These are phyloP conservation scores for Erigeron philadelphicus DNA, from an alignment of 140 eudicot species.

Conservation along the genomic window DNA sequence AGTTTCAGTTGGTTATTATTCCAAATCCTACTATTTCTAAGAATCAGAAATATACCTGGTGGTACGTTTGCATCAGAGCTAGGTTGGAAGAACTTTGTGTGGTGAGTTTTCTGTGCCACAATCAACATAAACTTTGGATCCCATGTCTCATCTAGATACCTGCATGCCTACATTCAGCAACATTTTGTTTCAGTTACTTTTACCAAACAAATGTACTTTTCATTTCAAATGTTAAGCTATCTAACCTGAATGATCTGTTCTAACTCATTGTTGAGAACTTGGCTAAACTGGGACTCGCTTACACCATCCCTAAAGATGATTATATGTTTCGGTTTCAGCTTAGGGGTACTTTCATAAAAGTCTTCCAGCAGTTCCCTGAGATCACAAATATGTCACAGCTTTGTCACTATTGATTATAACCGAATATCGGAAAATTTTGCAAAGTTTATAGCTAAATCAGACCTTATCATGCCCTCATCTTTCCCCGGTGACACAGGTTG, in stretches of 20 bases:
- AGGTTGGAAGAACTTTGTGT: slow-evolving; percentile 60
- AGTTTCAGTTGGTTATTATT: neutral
- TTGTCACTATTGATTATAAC: neutral
- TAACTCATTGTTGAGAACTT: slow-evolving; percentile 57
- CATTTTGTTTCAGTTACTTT: neutral
- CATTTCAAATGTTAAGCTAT: slow-evolving; percentile 10
- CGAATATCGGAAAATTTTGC: neutral
- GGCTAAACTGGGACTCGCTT: slow-evolving; percentile 61
- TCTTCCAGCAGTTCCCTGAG: slow-evolving; percentile 54
- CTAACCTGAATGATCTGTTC: slow-evolving; percentile 54
- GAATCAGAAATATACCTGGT: slow-evolving; percentile 24
- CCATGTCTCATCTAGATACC: slow-evolving; percentile 55
- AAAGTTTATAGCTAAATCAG: neutral
- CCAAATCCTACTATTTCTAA: neutral
- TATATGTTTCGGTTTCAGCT: slow-evolving; percentile 51
- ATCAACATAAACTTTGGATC: slow-evolving; percentile 55
- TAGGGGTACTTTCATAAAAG: slow-evolving; percentile 36
- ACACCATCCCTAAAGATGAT: slow-evolving; percentile 70
- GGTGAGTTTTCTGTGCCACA: slow-evolving; percentile 72
- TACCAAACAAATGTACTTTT: neutral
- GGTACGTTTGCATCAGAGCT: slow-evolving; percentile 46
- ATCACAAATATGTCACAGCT: neutral
- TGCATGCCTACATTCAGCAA: slow-evolving; percentile 48
- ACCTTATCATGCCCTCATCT: slow-evolving; percentile 73
- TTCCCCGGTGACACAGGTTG: slow-evolving; percentile 34